Evolutionary conservation across 371 early-diverging fungal genomes (phyloP), one percentile per base, ranked within the genome.

Genomic region (Circinella umbellata): DNA sequence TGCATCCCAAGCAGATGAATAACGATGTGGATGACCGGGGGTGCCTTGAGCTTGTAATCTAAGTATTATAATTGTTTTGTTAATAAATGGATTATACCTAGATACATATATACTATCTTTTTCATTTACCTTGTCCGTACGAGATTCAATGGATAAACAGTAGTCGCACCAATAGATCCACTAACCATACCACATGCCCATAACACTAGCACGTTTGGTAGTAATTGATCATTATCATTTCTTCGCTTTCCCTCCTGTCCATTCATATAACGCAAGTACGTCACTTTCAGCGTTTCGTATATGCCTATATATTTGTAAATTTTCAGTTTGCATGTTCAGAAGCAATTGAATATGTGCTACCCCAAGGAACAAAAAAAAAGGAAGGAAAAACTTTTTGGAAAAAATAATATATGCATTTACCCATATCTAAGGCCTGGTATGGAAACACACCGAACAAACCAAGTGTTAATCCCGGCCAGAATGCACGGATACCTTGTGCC

Each of bases 21-120:
- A 94, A 14, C 73, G 76, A 71, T 88, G 81, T 47, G 94, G 93
- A 76, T 93, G 93, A 36, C 87, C 88, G 7, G 90, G 89, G 11
- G 94, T 94, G 7, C 93, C 93, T 78, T 94, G 95, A 11, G 95
- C 93, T 83, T 94, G 94, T 67, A 94, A 76, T 74, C 94, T 92
- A 74, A 42, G 20, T 14, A 67, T 34, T 5, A n/a, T 13, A 51
- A 51, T 51, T 6, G 42, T 42, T 42, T 11, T 42, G 6, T 42
- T 42, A 42, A 42, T 42, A 27, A 27, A 27, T 27, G 27, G 1
- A 27, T 27, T 27, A 27, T 27, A 27, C 27, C 27, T 27, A 27
- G 2, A 27, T 27, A 27, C 27, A 27, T 27, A 27, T 27, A 27
- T 1, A 27, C 2, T 27, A 27, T 27, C 27, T 27, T 27, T 27